Evolutionary conservation across 768 basidiomycete species (phyloP).

Genomic region (Cyathus striatus): DNA sequence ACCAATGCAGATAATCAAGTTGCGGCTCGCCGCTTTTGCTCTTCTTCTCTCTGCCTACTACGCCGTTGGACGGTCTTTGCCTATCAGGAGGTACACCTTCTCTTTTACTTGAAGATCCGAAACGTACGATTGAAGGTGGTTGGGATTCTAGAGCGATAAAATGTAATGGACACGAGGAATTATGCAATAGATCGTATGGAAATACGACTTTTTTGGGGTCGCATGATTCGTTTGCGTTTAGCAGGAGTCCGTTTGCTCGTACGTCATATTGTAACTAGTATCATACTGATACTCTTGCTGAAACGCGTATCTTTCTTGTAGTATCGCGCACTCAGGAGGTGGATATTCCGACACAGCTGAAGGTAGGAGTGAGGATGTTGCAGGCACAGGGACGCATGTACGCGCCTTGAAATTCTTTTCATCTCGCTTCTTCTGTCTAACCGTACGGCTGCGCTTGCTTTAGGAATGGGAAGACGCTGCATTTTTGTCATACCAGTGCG

Average conservation of each 20-base stretch:
- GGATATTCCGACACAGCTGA: constrained; percentile 42
- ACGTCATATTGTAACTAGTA: too few species aligned
- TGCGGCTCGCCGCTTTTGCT: too few species aligned
- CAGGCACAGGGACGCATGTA: constrained; percentile 55
- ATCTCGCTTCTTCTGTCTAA: background rate
- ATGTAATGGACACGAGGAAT: constrained; percentile 64
- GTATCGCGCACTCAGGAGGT: constrained; percentile 48
- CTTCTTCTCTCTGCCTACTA: too few species aligned
- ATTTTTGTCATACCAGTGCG: constrained; percentile 66
- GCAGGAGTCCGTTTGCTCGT: constrained; percentile 40
- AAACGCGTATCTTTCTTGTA: constrained; percentile 8
- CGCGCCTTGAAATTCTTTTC: constrained; percentile 4
- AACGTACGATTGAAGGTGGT: too few species aligned
- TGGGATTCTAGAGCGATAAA: constrained; percentile 42
- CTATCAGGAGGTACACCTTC: too few species aligned
- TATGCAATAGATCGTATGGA: constrained; percentile 54
- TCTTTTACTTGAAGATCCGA: too few species aligned
- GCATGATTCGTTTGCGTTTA: constrained; percentile 54
- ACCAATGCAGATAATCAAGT: too few species aligned
- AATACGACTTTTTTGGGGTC: constrained; percentile 44
- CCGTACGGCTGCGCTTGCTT: too few species aligned
- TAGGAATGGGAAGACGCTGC: constrained; percentile 24
- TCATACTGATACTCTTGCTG: background rate
- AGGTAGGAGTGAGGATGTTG: constrained; percentile 45
- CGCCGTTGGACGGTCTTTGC: too few species aligned